Conservation (phyloP, 2,329 filamentous ascomycete genomes). For the Ilyonectria robusta region DNA sequence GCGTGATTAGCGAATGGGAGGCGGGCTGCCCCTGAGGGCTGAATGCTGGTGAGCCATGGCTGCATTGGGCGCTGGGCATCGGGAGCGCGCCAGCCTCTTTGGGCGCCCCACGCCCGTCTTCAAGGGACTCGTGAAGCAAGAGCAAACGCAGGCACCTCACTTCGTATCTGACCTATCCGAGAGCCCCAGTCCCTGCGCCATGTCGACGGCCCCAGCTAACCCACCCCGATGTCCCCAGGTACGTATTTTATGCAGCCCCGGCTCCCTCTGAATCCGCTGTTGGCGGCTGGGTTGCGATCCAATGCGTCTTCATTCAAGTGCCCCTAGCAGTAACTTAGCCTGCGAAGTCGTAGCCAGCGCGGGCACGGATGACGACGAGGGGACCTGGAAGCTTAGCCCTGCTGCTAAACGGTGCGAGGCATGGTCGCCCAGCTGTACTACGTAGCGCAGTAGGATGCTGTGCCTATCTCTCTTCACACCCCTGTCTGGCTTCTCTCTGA, state of each 20-base stretch:
- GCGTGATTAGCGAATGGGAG: constrained; percentile 36
- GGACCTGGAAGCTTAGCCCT: constrained; percentile 27
- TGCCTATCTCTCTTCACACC: too few relatives aligned
- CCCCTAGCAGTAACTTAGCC: background rate
- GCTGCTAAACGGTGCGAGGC: constrained; percentile 23
- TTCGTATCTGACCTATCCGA: constrained; percentile 5
- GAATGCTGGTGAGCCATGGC: constrained; percentile 12
- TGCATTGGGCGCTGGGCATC: background rate
- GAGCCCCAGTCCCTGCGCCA: background rate
- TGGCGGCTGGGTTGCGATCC: too few relatives aligned
- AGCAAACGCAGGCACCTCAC: constrained; percentile 2
- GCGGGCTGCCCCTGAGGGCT: constrained; percentile 34
- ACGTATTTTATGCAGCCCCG: background rate
- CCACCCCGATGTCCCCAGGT: background rate
- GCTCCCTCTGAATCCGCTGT: background rate
- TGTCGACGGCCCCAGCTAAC: background rate
- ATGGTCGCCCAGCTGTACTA: background rate
- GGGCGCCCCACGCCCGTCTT: constrained; percentile 9
- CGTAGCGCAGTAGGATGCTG: too few relatives aligned
- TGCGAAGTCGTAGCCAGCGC: background rate
- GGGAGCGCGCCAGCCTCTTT: constrained; percentile 18
- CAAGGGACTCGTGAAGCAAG: background rate
- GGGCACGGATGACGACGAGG: constrained; percentile 23
- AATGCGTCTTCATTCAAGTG: background rate
- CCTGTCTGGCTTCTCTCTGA: constrained; percentile 10